Conservation (phyloP, 371 early-diverging fungal species). For the Saksenaea oblongispora region DNA sequence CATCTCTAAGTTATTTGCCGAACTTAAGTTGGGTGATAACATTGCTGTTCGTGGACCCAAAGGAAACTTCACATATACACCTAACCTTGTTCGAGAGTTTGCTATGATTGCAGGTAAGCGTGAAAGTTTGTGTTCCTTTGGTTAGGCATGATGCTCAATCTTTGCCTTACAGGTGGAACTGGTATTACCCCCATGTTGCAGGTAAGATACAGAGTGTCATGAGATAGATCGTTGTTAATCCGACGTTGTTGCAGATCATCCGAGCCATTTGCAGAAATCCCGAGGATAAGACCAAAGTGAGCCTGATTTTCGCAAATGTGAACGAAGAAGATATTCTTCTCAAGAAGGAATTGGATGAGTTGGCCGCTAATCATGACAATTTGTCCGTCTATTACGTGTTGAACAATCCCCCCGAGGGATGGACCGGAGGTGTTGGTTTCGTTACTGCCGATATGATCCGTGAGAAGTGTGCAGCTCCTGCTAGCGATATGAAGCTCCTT, state of each 20-base stretch:
- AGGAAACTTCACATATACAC: conserved; percentile 86
- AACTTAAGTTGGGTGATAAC: conserved; percentile 80
- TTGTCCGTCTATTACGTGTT: conserved; percentile 86
- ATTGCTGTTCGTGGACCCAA: conserved; percentile 89
- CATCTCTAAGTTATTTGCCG: conserved; percentile 78
- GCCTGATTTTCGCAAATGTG: conserved; percentile 91
- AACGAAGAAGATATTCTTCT: conserved; percentile 88
- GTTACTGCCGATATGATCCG: conserved; percentile 83
- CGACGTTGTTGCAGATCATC: conserved; percentile 56
- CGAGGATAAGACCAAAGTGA: conserved; percentile 79
- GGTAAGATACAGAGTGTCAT: neutral
- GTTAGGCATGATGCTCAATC: neutral
- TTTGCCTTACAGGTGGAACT: conserved; percentile 55
- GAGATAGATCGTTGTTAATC: neutral
- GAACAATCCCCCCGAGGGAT: conserved; percentile 79
- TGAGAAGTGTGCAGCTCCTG: conserved; percentile 75
- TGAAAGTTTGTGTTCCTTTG: neutral
- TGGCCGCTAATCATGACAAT: conserved; percentile 77
- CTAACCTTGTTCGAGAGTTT: conserved; percentile 78
- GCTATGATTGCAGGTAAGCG: conserved; percentile 71
- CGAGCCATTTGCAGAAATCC: conserved; percentile 85
- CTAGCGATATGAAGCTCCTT: conserved; percentile 81
- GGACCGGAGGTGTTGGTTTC: conserved; percentile 89
- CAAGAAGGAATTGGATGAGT: conserved; percentile 78
- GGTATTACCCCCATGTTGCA: conserved; percentile 82